A percentile compares a stretch with the other conserved stretches of the same genome.
Conservation (phyloP, 2,329 filamentous ascomycete genomes). For the Davidsoniella virescens region DNA sequence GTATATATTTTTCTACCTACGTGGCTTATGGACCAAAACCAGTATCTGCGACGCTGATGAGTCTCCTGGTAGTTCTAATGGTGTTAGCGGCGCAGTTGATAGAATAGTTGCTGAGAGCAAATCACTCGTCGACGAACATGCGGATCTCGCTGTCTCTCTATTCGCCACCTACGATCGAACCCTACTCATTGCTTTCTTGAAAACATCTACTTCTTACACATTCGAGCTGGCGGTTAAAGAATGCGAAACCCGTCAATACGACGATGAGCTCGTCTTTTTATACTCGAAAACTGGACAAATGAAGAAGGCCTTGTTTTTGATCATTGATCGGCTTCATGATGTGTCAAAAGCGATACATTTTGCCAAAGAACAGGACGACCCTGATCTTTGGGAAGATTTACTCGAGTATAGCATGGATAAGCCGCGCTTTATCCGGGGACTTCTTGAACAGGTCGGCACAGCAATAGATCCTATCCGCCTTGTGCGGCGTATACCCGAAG, state of each 20-base stretch:
- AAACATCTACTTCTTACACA: slow-evolving; percentile 70
- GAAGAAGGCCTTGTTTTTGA: slow-evolving; percentile 78
- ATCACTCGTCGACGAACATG: slow-evolving; percentile 68
- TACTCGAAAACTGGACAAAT: slow-evolving; percentile 91
- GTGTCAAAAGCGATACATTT: slow-evolving; percentile 88
- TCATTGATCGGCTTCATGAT: slow-evolving; percentile 83
- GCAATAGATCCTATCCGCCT: slow-evolving; percentile 84
- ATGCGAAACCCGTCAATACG: slow-evolving; percentile 67
- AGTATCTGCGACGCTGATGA: slow-evolving; percentile 35
- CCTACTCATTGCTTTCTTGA: slow-evolving; percentile 74
- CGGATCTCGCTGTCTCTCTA: slow-evolving; percentile 69
- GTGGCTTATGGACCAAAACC: slow-evolving; percentile 55
- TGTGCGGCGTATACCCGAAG: slow-evolving; percentile 79
- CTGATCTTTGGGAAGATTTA: slow-evolving; percentile 87
- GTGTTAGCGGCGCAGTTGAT: slow-evolving; percentile 24
- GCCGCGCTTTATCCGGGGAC: slow-evolving; percentile 77
- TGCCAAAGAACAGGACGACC: slow-evolving; percentile 81
- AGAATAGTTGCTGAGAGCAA: slow-evolving; percentile 41
- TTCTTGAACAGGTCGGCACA: slow-evolving; percentile 87
- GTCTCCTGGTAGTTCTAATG: neutral
- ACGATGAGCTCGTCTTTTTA: slow-evolving; percentile 86
- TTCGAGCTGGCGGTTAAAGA: slow-evolving; percentile 66
- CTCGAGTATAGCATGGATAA: slow-evolving; percentile 97
- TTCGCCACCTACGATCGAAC: slow-evolving; percentile 72
- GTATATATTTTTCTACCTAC: slow-evolving; percentile 86